Evolutionary conservation across 257 asterid species (phyloP).

Genomic region (Perilla frutescens): DNA sequence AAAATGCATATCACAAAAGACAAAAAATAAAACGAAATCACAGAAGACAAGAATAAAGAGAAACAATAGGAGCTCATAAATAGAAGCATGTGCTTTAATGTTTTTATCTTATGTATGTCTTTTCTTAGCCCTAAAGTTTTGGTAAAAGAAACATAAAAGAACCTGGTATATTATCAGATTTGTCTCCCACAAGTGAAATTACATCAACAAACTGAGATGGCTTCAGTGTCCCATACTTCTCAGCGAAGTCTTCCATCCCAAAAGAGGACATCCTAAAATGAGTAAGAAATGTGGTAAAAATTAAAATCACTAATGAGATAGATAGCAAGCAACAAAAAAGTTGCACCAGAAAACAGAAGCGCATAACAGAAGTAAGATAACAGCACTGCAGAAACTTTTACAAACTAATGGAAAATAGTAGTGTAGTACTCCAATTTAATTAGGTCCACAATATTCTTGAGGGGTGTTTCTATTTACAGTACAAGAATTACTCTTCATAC

Average conservation of each 20-base stretch:
- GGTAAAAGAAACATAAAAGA: constrained; percentile 25
- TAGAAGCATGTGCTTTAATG: not conserved
- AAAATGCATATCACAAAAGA: not conserved
- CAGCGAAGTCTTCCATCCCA: constrained; percentile 92
- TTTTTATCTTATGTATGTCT: constrained; percentile 15
- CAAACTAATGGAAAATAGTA: not conserved
- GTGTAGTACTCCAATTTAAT: not conserved
- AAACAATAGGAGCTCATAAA: constrained; percentile 10
- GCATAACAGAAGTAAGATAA: constrained; percentile 13
- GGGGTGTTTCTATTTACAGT: not conserved
- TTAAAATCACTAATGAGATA: constrained; percentile 18
- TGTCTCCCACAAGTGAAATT: constrained; percentile 90
- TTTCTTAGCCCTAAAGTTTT: constrained; percentile 14
- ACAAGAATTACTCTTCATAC: no score
- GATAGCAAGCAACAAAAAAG: constrained; percentile 4
- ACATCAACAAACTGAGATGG: constrained; percentile 98
- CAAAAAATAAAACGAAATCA: not conserved
- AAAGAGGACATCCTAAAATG: constrained; percentile 87
- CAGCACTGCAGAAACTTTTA: constrained; percentile 2
- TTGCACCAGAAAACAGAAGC: constrained; percentile 26
- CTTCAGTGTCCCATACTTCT: constrained; percentile 71
- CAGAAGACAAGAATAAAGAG: not conserved
- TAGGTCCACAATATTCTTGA: constrained; percentile 7
- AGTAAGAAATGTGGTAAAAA: constrained; percentile 13
- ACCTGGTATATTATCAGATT: constrained; percentile 97